A percentile compares a stretch with the other conserved stretches of the same genome.
Conservation (phyloP, 2,329 filamentous ascomycete genomes). For the Stagonosporopsis tanaceti region DNA sequence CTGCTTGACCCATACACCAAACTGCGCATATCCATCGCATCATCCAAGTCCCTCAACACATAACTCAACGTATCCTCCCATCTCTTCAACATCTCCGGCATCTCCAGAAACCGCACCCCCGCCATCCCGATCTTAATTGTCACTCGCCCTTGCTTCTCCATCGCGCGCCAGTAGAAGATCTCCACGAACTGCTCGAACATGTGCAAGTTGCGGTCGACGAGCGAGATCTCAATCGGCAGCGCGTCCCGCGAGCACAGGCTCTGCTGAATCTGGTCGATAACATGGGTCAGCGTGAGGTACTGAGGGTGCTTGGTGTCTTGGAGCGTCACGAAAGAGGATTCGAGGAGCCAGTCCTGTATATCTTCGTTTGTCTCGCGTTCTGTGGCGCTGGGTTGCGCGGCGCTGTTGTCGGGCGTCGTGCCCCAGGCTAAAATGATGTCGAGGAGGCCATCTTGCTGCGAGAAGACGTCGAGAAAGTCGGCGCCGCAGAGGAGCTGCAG, state of each 20-base stretch:
- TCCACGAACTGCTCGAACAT: conserved; percentile 22
- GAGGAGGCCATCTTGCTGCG: conserved; percentile 10
- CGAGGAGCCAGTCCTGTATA: conserved; percentile 8
- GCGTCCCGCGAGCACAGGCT: conserved; percentile 9
- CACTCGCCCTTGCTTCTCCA: conserved; percentile 5
- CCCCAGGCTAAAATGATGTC: conserved; percentile 13
- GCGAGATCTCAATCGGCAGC: conserved; percentile 15
- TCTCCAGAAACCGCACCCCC: conserved; percentile 6
- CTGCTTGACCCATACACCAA: conserved; percentile 11
- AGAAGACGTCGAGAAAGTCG: conserved; percentile 18
- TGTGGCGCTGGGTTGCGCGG: not conserved
- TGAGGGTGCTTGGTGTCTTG: conserved; percentile 6
- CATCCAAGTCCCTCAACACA: conserved; percentile 14
- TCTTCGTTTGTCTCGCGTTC: not conserved
- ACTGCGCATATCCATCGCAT: conserved; percentile 20
- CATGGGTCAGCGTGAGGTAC: conserved; percentile 3
- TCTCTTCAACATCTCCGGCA: not conserved
- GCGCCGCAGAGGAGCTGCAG: conserved; percentile 9
- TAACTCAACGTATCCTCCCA: conserved; percentile 20
- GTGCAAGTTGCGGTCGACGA: conserved; percentile 13
- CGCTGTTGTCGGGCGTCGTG: not conserved
- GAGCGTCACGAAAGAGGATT: not conserved
- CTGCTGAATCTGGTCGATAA: conserved; percentile 17
- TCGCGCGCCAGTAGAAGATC: conserved; percentile 17
- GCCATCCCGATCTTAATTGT: conserved; percentile 18